These are phyloP conservation scores for Speleostelium caveatum DNA, from an alignment of 78 protist species.

Conservation along the genomic window DNA sequence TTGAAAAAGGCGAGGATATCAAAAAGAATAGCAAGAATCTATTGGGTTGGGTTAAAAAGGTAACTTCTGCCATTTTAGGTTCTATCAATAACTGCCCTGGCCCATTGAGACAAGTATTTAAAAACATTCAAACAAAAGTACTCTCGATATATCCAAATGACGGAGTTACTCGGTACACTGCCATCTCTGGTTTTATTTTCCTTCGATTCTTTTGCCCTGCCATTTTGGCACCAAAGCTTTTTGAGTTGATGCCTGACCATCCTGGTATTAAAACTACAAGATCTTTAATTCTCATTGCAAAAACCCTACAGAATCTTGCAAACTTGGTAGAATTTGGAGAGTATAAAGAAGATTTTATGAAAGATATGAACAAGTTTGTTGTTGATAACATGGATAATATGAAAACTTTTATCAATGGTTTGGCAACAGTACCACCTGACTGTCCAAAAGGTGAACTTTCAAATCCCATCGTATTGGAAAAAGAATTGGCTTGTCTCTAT, in stretches of 20 bases:
- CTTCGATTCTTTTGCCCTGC: constrained; percentile 91
- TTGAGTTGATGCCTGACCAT: constrained; percentile 85
- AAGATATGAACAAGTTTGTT: constrained; percentile 76
- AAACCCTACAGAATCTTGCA: constrained; percentile 89
- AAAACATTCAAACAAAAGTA: constrained; percentile 54
- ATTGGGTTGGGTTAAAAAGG: constrained; percentile 31
- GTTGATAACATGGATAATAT: constrained; percentile 46
- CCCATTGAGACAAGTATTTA: constrained; percentile 60
- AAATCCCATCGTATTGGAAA: constrained; percentile 46
- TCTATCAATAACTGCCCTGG: constrained; percentile 44
- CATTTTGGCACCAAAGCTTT: constrained; percentile 87
- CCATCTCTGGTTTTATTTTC: constrained; percentile 84
- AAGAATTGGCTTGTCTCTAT: constrained; percentile 67
- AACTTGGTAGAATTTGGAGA: constrained; percentile 85
- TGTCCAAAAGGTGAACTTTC: constrained; percentile 57
- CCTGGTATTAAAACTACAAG: constrained; percentile 70
- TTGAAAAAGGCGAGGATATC: constrained; percentile 64
- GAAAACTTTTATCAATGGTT: constrained; percentile 44
- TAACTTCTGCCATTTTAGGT: constrained; percentile 29
- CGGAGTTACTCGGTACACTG: constrained; percentile 78
- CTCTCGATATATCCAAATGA: constrained; percentile 50
- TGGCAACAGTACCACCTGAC: constrained; percentile 26
- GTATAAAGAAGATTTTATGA: constrained; percentile 82
- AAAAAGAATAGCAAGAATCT: constrained; percentile 62
- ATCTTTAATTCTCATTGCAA: constrained; percentile 87